Evolutionary conservation across 2,329 filamentous ascomycete genomes (phyloP), one percentile per base, ranked within the genome.

Genomic region (Fusarium virguliforme): DNA sequence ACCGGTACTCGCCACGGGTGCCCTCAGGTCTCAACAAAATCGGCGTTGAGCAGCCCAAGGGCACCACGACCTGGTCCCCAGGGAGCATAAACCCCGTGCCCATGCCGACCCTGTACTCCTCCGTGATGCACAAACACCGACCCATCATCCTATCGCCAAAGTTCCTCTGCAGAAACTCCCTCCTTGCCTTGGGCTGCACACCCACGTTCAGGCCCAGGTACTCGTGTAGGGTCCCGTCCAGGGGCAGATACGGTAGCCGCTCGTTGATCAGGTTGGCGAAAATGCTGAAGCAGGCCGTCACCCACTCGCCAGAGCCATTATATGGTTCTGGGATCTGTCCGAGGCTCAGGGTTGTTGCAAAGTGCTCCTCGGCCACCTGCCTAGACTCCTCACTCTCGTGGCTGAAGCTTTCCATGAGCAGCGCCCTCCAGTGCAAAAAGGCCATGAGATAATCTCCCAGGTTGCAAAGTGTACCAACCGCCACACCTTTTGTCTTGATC

Each of bases 381-480:
- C 54, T 18, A 2, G 69, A 57, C 1, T 57, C 22, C 4, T 48
- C 9, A 1, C 12, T 30, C 3, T 50, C 28, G 5, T 53, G n/a
- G 5, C 37, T 55, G 0, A 60, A 32, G 1, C 24, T 48, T 1
- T 63, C 48, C 0, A 64, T 38, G 8, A 71, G 54, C 3, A 70
- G 6, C 0, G 67, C 68, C 22, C 68, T 70, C 68, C 68, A 70
- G 10, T 70, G 68, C 4, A 70, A 8, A 28, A 71, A 70, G 0
- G 68, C 68, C 68, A 70, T 71, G 0, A 71, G 54, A 1, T 71
- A 70, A 4, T 70, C 67, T 22, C 67, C 68, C 6, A 71, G n/a
- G 10, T 64, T 70, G 1, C 63, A 64, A 6, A 71, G 51, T 0
- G 63, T 64, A 8, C 67, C 68, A 1, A 71, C 67, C 6, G 40